Conservation (phyloP, 129 eudicot genomes). For the Gnaphalium uliginosum region DNA sequence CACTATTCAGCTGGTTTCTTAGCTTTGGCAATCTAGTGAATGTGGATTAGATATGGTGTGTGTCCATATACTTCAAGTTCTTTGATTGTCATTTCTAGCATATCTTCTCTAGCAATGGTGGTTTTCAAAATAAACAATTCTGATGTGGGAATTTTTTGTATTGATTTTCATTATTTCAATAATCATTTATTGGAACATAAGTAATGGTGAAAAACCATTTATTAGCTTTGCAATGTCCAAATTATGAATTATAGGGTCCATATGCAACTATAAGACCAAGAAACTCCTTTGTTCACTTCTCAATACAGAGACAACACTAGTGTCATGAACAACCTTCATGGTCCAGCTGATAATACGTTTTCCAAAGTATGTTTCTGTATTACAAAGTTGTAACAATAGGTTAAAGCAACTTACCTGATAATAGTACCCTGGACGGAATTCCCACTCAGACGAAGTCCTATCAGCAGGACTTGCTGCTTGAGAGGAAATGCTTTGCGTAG, state of each 20-base stretch:
- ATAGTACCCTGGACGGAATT: conserved; percentile 72
- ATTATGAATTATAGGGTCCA: background rate
- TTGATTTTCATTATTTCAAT: background rate
- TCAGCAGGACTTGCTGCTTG: conserved; percentile 43
- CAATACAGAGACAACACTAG: background rate
- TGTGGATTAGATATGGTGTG: background rate
- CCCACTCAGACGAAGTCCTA: conserved; percentile 66
- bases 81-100: background rate
- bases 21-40: background rate
- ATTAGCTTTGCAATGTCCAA: background rate
- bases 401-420: conserved; percentile 59
- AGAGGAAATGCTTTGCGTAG: conserved; percentile 44
- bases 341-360: background rate
- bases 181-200: background rate
- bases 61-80: background rate
- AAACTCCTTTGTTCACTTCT: background rate
- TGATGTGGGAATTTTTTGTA: background rate
- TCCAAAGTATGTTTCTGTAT: background rate
- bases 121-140: background rate
- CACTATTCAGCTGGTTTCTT: background rate
- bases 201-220: background rate
- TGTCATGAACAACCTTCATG: background rate
- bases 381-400: background rate
- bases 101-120: background rate
- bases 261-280: background rate